Evolutionary conservation across 768 basidiomycete species (phyloP).

Genomic region (Pulveroboletus sp.): DNA sequence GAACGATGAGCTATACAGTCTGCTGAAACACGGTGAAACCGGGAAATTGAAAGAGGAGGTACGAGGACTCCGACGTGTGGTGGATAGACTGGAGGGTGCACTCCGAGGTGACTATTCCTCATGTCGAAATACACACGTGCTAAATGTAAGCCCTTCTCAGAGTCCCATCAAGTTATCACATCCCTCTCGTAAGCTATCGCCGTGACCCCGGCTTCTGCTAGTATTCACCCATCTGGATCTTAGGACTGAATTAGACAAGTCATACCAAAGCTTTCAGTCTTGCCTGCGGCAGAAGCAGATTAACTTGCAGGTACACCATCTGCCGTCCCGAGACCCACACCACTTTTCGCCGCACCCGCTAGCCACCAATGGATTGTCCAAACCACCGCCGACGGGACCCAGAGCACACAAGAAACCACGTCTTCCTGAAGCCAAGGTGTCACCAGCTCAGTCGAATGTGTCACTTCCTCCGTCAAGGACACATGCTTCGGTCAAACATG

Average conservation of each 20-base stretch:
- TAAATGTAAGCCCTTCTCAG: conserved; percentile 34
- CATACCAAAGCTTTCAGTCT: conserved; percentile 57
- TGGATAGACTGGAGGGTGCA: conserved; percentile 66
- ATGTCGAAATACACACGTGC: neutral
- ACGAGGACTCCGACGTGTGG: conserved; percentile 59
- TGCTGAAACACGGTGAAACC: conserved; percentile 70
- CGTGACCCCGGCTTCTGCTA: conserved; percentile 1
- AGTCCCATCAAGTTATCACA: conserved; percentile 70
- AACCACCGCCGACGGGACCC: conserved; percentile 71
- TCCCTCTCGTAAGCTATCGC: conserved; percentile 60
- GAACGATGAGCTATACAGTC: conserved; percentile 79
- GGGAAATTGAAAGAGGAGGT: conserved; percentile 82
- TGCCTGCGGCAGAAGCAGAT: conserved; percentile 38
- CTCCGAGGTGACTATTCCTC: conserved; percentile 56
- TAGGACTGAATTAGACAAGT: conserved; percentile 75
- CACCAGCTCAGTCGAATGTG: conserved; percentile 30
- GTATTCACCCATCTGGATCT: conserved; percentile 15
- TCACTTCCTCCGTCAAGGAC: conserved; percentile 27
- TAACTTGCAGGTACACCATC: conserved; percentile 31
- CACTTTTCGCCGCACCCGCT: conserved; percentile 31
- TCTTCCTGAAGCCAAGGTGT: conserved; percentile 48
- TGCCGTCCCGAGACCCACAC: conserved; percentile 41
- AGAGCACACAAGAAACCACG: conserved; percentile 78
- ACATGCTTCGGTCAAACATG: conserved; percentile 19
- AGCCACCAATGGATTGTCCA: conserved; percentile 35